Evolutionary conservation across 352 stramenopile genomes (phyloP).

Genomic region (Globisporangium uncinulatum): DNA sequence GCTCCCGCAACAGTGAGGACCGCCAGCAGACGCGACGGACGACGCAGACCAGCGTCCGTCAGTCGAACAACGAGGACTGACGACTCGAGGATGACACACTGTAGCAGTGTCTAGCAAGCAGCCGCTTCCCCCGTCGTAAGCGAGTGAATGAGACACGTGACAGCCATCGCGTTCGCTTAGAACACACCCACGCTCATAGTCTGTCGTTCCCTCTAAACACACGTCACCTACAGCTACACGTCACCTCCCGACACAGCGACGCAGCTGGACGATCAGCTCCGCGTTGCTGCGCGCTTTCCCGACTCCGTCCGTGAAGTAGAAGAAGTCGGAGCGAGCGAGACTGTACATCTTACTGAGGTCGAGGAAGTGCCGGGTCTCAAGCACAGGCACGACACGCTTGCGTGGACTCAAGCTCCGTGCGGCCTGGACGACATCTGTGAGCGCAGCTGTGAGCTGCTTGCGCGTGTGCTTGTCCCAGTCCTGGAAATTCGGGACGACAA

Average conservation of each 20-base stretch:
- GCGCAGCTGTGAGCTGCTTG: constrained; percentile 29
- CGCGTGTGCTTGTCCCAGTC: constrained; percentile 24
- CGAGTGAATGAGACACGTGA: no score
- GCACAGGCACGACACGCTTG: constrained; percentile 45
- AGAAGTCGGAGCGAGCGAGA: constrained; percentile 54
- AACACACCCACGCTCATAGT: no score
- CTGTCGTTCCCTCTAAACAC: no score
- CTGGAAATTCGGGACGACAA: constrained; percentile 29
- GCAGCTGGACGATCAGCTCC: constrained; percentile 37
- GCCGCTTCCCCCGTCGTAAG: no score
- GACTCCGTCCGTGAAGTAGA: constrained; percentile 58
- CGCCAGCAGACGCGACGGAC: no score
- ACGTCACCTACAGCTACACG: no score
- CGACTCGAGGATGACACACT: no score
- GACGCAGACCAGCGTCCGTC: no score
- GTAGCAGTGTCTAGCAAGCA: no score
- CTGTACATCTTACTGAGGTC: constrained; percentile 77
- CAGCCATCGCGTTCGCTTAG: no score
- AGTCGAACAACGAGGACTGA: no score
- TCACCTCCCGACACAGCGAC: constrained; percentile 7
- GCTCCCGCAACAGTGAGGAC: no score
- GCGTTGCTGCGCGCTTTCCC: constrained; percentile 29
- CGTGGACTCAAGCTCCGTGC: constrained; percentile 17
- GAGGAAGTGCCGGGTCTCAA: constrained; percentile 52
- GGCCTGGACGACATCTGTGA: constrained; percentile 34